Base-by-base conservation (phyloP, 805 yeast genomes). In the Blastobotrys robertii region DNA sequence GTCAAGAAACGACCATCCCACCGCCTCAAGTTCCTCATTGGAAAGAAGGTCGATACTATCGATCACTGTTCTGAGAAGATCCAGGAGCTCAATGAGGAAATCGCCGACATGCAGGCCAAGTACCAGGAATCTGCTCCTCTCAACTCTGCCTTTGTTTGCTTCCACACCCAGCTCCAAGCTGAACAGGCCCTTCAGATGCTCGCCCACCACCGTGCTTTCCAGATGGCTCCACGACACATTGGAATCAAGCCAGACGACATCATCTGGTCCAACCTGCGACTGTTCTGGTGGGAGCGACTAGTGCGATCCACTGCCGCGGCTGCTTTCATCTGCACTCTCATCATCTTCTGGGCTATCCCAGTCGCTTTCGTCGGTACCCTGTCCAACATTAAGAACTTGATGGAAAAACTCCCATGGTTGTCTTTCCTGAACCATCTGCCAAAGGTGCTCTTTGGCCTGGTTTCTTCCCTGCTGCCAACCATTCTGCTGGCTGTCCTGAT, bases 321-420 rank as follows among this genome's bases (percentile, higher is more conserved):
- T 11, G 55, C 64, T 3, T 54, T 62, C 44, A 66, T 86, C 39
- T 69, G 83, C 55, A 76, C 83, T 19, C 67, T 81, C 63, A 77
- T 90, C 48, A 75, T 90, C 38, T 86, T 87, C 65, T 90, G 97
- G 97, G 80, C 95, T 35, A 79, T 90, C 54, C 98, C 98, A 8
- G 97, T 90, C 33, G 95, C 97, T n/a, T 87, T 86, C 55, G 95
- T 90, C 41, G 97, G 97, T 75, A 74, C 78, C 53, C 81, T 92
- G 50, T 90, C 97, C 16, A 92, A 90, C 64, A 74, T 90, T 52
- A 77, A 81, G 50, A 80, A 73, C 56, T 69, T 87, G 58, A 84
- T 83, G 32, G 67, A 72, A 31, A 77, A 74, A 50, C 74, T 90
- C 28, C 85, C 69, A 7, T 92, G 84, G 69, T 72, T 90, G 57